These are phyloP conservation scores for Phytophthora aleatoria DNA, from an alignment of 352 stramenopile species.

Conservation along the genomic window DNA sequence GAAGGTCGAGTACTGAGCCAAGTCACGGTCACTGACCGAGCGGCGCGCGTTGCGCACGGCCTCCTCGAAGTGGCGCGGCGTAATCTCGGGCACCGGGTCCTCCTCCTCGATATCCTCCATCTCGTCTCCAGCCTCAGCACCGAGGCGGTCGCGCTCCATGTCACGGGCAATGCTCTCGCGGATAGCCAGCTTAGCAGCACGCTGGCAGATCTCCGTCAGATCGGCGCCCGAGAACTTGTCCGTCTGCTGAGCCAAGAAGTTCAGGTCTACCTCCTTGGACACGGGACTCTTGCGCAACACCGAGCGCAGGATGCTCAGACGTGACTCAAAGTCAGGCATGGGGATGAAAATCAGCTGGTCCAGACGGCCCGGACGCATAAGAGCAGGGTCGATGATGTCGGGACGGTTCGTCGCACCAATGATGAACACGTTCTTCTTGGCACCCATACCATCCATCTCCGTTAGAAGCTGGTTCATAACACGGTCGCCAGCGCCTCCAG, in stretches of 20 bases:
- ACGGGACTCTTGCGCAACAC: constrained; percentile 98
- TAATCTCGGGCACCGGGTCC: constrained; percentile 96
- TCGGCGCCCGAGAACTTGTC: constrained; percentile 99
- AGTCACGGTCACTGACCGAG: constrained; percentile 97
- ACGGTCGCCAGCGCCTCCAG: constrained; percentile 97
- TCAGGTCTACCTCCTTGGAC: constrained; percentile 97
- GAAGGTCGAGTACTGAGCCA: constrained; percentile 92
- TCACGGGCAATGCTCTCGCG: constrained; percentile 98
- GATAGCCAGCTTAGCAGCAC: constrained; percentile 99
- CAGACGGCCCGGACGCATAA: constrained; percentile 98
- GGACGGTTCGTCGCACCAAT: constrained; percentile 99
- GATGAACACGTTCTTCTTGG: constrained; percentile 99
- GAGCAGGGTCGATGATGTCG: constrained; percentile 97
- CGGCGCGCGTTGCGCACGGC: constrained; percentile 97
- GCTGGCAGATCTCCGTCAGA: constrained; percentile 99
- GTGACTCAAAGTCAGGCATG: constrained; percentile 97
- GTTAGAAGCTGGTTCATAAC: constrained; percentile 99
- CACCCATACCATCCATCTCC: constrained; percentile 99
- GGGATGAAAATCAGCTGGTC: constrained; percentile 98
- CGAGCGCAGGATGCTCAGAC: constrained; percentile 95
- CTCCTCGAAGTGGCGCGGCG: constrained; percentile 96
- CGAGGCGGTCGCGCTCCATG: constrained; percentile 97
- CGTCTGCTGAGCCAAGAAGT: constrained; percentile 96
- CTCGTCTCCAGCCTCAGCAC: constrained; percentile 89
- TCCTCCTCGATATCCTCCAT: constrained; percentile 94